Base-by-base conservation (phyloP, 169 alveolate species). In the Plasmodium sp. region DNA sequence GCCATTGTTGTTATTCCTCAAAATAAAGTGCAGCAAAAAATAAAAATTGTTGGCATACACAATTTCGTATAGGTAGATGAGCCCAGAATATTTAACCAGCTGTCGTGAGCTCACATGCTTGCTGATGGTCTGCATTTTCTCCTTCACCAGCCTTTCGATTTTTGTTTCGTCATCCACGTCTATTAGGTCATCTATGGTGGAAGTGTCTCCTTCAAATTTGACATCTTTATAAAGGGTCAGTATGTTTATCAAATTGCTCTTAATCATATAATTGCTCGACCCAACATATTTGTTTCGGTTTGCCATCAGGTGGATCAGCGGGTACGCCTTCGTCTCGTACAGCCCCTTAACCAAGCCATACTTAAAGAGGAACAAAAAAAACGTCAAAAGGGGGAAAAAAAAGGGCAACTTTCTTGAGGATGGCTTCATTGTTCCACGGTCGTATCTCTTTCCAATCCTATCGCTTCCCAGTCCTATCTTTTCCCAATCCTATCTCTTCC, bases 21-120 rank as follows among this genome's bases (percentile, higher is more conserved):
- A 22, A 33, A 90, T 39, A 80, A 90, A 90, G 82, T 90, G 94
- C n/a, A 90, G 14, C 22, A 90, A 90, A 62, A 81, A 90, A 41
- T 80, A 90, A 34, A 90, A 56, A 90, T 90, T 90, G 6, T 36
- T 62, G 6, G 14, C 83, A 51, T 90, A 58, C 22, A 90, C 74
- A 62, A 90, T 90, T 90, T 90, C 94, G 82, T 90, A 90, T 36
- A 90, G 36, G 83, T 90, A 18, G 6, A 90, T 90, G 81, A 90
- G 1, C 9, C 94, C 94, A 7, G 85, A 74, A 80, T 80, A 79
- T 45, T 90, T 90, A 36, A 90, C 36, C 16, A 90, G 2, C 34
- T 90, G 82, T 5, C 83, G 72, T 18, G 48, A 39, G 51, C 39
- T 79, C 31, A 71, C 84, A 80, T 56, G 27, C 36, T 62, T 90